A percentile compares a stretch with the other conserved stretches of the same genome.
These are phyloP conservation scores for Lichenothelia convexa DNA, from an alignment of 495 filamentous ascomycete species.

Conservation along the genomic window DNA sequence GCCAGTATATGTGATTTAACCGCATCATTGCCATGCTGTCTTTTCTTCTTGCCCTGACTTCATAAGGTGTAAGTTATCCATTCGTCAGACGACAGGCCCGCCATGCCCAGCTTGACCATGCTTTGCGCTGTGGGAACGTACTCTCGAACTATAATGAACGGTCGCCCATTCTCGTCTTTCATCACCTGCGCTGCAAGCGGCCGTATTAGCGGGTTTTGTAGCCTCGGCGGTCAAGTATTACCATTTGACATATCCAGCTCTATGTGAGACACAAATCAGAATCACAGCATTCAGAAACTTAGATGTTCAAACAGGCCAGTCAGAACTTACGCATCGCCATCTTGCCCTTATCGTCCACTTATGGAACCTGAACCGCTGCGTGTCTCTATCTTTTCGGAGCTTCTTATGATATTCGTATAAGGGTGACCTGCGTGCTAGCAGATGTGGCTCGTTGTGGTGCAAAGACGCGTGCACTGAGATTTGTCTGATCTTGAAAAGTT, in stretches of 20 bases:
- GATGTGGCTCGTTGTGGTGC: not conserved
- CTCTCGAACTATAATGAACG: constrained; percentile 98
- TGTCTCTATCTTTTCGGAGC: not conserved
- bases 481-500: too few relatives aligned
- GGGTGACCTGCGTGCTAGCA: too few relatives aligned
- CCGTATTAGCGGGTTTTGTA: not conserved
- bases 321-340: constrained; percentile 47
- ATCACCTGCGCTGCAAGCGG: constrained; percentile 41
- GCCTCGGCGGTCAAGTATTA: constrained; percentile 18
- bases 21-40: constrained; percentile 87
- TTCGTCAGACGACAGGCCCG: not conserved
- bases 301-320: not conserved
- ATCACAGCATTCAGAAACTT: too few relatives aligned
- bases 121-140: constrained; percentile 30
- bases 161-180: constrained; percentile 88
- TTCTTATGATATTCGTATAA: not conserved
- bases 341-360: constrained; percentile 11
- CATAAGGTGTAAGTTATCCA: too few relatives aligned
- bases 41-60: constrained; percentile 96
- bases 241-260: constrained; percentile 58
- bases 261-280: too few relatives aligned
- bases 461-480: too few relatives aligned
- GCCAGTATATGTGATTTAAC: constrained; percentile 97
- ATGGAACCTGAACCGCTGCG: too few relatives aligned
- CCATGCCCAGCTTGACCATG: not conserved